phyloP scores from a whole-genome alignment of 805 yeast species.

The Saturnispora galanensis region DNA sequence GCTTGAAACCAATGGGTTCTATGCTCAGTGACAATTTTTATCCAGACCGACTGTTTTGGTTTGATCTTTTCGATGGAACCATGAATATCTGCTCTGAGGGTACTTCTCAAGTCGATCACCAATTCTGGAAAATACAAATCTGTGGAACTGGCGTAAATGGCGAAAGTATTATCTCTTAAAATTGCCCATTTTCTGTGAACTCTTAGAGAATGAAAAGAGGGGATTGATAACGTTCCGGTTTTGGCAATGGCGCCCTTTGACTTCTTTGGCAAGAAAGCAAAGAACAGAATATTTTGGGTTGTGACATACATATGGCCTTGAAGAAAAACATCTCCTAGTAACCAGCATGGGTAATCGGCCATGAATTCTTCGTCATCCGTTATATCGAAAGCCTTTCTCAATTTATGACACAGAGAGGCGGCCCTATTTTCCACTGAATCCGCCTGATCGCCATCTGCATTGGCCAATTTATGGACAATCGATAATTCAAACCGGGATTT shows the following conservation, averaged over 20 bases:
- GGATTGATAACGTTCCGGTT: slow-evolving; percentile 43
- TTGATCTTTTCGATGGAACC: slow-evolving; percentile 14
- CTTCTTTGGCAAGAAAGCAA: slow-evolving; percentile 62
- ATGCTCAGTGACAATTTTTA: slow-evolving; percentile 48
- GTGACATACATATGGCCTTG: slow-evolving; percentile 84
- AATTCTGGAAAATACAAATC: slow-evolving; percentile 78
- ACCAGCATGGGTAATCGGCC: slow-evolving; percentile 68
- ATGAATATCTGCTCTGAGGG: slow-evolving; percentile 48
- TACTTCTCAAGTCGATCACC: slow-evolving; percentile 61
- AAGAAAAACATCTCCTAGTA: slow-evolving; percentile 67
- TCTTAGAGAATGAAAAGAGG: slow-evolving; percentile 28
- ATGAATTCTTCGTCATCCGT: slow-evolving; percentile 44
- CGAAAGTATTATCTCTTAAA: slow-evolving; percentile 55
- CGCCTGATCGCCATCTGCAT: slow-evolving; percentile 2
- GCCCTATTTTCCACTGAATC: slow-evolving; percentile 23
- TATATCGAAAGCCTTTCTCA: slow-evolving; percentile 34
- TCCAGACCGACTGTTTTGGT: slow-evolving; percentile 32
- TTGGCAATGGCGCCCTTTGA: slow-evolving; percentile 33
- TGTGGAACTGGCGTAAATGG: slow-evolving; percentile 59
- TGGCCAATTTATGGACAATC: slow-evolving; percentile 23
- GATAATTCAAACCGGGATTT: slow-evolving; percentile 27
- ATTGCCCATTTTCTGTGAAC: slow-evolving; percentile 70
- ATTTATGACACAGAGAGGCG: slow-evolving; percentile 27
- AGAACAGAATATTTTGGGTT: slow-evolving; percentile 51
- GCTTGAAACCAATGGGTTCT: slow-evolving; percentile 58